Conservation (phyloP, 2,329 filamentous ascomycete genomes). For the Microdochium paspali region DNA sequence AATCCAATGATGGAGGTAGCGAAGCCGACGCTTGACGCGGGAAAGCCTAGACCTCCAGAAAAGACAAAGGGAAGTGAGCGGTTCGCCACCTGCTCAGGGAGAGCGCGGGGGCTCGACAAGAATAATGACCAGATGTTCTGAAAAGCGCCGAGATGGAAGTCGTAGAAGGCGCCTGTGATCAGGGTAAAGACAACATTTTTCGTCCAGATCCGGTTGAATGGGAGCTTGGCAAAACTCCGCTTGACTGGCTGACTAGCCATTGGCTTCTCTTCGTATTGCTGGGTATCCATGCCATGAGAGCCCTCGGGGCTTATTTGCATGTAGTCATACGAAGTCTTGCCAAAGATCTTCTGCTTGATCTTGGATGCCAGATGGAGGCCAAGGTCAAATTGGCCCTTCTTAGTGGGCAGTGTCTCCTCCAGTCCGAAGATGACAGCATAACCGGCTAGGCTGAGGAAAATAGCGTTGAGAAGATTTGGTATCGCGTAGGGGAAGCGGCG, state of each 20-base stretch:
- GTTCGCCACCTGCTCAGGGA: conserved; percentile 16
- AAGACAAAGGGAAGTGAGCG: conserved; percentile 42
- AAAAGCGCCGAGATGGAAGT: conserved; percentile 62
- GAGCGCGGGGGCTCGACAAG: conserved; percentile 53
- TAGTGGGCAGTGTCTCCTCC: conserved; percentile 49
- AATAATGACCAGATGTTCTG: conserved; percentile 62
- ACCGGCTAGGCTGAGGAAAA: conserved; percentile 47
- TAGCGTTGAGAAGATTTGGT: conserved; percentile 57
- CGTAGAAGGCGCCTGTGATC: conserved; percentile 57
- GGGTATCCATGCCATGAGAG: background rate
- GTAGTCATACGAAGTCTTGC: conserved; percentile 19
- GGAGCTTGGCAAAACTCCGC: conserved; percentile 11
- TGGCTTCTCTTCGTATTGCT: conserved; percentile 5
- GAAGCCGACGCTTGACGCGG: conserved; percentile 55
- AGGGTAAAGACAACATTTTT: conserved; percentile 42
- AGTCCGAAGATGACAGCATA: conserved; percentile 51
- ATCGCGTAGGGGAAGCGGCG: conserved; percentile 57
- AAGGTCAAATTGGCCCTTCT: conserved; percentile 33
- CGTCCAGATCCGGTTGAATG: conserved; percentile 34
- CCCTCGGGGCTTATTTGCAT: background rate
- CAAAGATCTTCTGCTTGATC: conserved; percentile 19
- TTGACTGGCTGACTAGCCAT: background rate
- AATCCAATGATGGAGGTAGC: conserved; percentile 62
- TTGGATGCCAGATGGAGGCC: conserved; percentile 26
- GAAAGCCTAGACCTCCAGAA: conserved; percentile 57